These are phyloP conservation scores for Calonectria crousiana DNA, from an alignment of 2,329 filamentous ascomycete genomes.

Conservation along the genomic window DNA sequence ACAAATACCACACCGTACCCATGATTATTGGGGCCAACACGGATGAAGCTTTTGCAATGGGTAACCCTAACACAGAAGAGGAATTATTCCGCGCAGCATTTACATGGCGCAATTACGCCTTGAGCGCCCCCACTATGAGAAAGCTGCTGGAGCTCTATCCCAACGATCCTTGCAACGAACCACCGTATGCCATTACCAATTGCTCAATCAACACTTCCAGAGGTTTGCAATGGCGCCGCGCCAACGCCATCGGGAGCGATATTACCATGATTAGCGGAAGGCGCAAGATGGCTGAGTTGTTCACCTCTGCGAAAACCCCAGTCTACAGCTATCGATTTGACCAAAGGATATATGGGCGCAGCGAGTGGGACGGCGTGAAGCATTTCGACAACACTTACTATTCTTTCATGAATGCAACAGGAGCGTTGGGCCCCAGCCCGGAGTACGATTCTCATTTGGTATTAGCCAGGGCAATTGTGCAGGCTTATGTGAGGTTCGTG, in stretches of 20 bases:
- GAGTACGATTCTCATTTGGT: conserved; percentile 52
- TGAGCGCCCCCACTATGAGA: conserved; percentile 58
- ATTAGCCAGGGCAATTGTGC: conserved; percentile 52
- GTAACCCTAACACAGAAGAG: conserved; percentile 54
- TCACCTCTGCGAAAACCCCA: conserved; percentile 45
- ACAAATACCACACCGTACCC: conserved; percentile 58
- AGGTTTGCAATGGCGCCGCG: conserved; percentile 59
- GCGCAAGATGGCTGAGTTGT: conserved; percentile 58
- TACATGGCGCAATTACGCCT: conserved; percentile 59
- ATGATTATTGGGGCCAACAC: conserved; percentile 62
- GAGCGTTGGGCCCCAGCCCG: conserved; percentile 59
- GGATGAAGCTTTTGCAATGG: conserved; percentile 60
- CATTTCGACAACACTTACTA: conserved; percentile 65
- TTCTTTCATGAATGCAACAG: conserved; percentile 64
- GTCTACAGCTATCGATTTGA: conserved; percentile 65
- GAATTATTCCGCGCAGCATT: conserved; percentile 52
- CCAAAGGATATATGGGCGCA: conserved; percentile 57
- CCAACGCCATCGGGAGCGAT: conserved; percentile 59
- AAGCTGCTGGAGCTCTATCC: conserved; percentile 61
- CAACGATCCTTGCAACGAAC: conserved; percentile 59
- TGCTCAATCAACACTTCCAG: conserved; percentile 36
- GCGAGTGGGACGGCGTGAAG: conserved; percentile 54
- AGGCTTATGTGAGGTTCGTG: conserved; percentile 59
- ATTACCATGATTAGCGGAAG: conserved; percentile 62
- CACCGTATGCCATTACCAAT: conserved; percentile 49